Percentiles rank a stretch among this genome's conserved stretches.
Conservation (phyloP, 352 stramenopile species). For the Phytophthora uliginosa region DNA sequence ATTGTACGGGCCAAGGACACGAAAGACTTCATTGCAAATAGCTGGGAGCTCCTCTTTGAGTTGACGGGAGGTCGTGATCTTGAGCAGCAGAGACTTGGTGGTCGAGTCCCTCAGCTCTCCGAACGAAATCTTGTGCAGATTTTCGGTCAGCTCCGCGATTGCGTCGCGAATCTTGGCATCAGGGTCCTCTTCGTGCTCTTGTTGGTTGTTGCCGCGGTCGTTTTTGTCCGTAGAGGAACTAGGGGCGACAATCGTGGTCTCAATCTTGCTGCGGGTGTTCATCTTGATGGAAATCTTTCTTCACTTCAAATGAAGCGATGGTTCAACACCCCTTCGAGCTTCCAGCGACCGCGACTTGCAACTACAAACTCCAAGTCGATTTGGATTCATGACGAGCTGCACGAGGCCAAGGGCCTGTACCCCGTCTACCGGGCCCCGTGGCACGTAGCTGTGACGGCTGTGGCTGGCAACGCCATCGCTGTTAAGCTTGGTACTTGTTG, state of each 20-base stretch:
- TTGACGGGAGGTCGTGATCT: constrained; percentile 14
- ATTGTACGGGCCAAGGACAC: constrained; percentile 40
- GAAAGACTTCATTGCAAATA: constrained; percentile 49
- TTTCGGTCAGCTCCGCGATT: constrained; percentile 19
- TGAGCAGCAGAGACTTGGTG: background rate
- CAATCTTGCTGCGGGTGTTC: constrained; percentile 20
- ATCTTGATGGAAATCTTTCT: constrained; percentile 3
- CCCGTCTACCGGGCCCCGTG: too few relatives aligned
- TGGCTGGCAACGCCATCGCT: too few relatives aligned
- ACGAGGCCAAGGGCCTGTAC: too few relatives aligned
- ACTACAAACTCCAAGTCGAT: constrained; percentile 4
- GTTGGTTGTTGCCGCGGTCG: constrained; percentile 28
- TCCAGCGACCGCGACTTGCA: background rate
- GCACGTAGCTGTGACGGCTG: too few relatives aligned
- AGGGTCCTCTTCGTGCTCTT: constrained; percentile 14
- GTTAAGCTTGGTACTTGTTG: background rate
- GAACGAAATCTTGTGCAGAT: constrained; percentile 38
- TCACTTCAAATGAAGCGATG: background rate
- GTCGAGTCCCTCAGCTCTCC: constrained; percentile 8
- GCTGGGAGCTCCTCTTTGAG: constrained; percentile 30
- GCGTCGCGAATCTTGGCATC: constrained; percentile 7
- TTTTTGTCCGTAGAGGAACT: background rate
- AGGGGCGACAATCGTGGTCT: background rate
- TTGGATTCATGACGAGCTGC: background rate
- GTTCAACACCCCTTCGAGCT: constrained; percentile 1